Percentiles rank a stretch among this genome's conserved stretches.
These are phyloP conservation scores for Cinchona pubescens DNA, from an alignment of 257 asterid genomes.

Conservation along the genomic window DNA sequence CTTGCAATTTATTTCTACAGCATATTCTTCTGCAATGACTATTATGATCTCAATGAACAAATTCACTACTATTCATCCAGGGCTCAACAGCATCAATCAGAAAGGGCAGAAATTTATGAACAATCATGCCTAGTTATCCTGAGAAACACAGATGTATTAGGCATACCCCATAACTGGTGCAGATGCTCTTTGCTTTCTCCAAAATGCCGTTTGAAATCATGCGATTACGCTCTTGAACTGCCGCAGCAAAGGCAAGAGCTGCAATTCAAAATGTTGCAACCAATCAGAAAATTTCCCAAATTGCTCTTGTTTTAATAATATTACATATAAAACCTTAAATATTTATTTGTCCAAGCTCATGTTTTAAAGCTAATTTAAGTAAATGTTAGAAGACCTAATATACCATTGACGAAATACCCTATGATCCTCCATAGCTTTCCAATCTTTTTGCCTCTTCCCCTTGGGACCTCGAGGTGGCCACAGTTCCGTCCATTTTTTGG, in stretches of 20 bases:
- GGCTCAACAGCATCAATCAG: neutral
- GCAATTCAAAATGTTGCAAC: neutral
- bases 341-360: too few species aligned
- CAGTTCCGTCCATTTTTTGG: too few species aligned
- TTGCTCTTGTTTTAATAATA: too few species aligned
- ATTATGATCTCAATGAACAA: neutral
- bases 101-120: neutral
- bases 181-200: slow-evolving; percentile 29
- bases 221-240: slow-evolving; percentile 23
- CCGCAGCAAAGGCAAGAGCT: slow-evolving; percentile 18
- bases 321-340: too few species aligned
- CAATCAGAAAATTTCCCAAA: neutral
- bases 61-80: neutral
- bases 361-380: too few species aligned
- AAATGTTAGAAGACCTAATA: too few species aligned
- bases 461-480: too few species aligned
- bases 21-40: neutral
- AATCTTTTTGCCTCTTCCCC: too few species aligned
- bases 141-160: neutral
- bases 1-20: neutral
- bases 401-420: too few species aligned
- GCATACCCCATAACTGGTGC: slow-evolving; percentile 23
- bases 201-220: slow-evolving; percentile 15
- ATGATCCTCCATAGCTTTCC: too few species aligned
- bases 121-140: neutral